Evolutionary conservation across 257 asterid genomes (phyloP).

Genomic region (Solanum lycopersicoides): DNA sequence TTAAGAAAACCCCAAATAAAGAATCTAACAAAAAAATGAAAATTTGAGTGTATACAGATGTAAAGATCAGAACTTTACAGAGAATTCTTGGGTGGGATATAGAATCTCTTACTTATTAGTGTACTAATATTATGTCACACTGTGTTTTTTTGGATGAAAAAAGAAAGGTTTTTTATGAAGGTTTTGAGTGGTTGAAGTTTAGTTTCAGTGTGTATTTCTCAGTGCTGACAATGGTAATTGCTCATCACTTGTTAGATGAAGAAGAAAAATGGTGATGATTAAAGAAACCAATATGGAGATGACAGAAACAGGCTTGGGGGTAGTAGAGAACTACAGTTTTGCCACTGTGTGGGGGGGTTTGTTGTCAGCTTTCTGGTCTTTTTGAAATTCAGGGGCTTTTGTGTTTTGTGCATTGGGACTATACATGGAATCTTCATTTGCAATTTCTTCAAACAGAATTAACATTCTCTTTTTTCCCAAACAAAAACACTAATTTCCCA

Average conservation of each 20-base stretch:
- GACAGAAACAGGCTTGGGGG: conserved; percentile 29
- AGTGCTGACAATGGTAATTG: conserved; percentile 18
- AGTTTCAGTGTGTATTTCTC: background rate
- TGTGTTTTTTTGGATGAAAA: background rate
- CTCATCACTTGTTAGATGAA: conserved; percentile 5
- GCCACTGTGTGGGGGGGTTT: conserved; percentile 29
- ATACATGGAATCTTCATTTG: background rate
- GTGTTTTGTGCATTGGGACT: conserved; percentile 21
- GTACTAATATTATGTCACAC: background rate
- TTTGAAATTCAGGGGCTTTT: conserved; percentile 20
- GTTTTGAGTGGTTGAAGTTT: background rate
- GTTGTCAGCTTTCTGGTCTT: conserved; percentile 20
- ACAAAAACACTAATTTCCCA: background rate
- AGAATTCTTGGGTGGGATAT: background rate
- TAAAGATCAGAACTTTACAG: conserved; percentile 30
- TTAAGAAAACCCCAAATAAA: conserved; percentile 4
- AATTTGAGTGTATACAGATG: background rate
- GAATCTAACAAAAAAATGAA: background rate
- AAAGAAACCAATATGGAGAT: conserved; percentile 18
- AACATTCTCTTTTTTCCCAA: background rate
- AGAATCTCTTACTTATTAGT: background rate
- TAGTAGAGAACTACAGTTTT: conserved; percentile 36
- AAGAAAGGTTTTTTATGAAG: background rate
- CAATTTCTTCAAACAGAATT: background rate
- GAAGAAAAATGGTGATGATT: conserved; percentile 36